These are phyloP conservation scores for Blastomyces emzantsi DNA, from an alignment of 2,329 filamentous ascomycete genomes.

Conservation along the genomic window DNA sequence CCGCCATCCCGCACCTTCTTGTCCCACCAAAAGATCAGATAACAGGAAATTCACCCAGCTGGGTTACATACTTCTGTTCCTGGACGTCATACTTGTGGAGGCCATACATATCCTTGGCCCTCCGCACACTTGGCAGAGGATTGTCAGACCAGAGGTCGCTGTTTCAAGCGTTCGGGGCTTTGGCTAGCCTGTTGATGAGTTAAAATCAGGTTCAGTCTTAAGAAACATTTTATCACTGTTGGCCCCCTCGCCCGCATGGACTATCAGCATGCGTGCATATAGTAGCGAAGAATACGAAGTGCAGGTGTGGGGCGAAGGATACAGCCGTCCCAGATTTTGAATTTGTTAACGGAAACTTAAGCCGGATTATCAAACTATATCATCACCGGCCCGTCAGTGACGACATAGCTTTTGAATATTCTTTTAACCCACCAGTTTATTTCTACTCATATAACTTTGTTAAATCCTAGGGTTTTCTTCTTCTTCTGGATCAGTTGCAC, in stretches of 20 bases:
- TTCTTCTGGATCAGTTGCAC: not conserved
- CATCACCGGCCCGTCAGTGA: constrained; percentile 1
- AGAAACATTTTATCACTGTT: not conserved
- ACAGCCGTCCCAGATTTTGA: not conserved
- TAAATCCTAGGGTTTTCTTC: not conserved
- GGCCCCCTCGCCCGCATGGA: not conserved
- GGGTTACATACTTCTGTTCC: not conserved
- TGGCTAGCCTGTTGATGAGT: not conserved
- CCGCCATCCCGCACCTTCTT: not conserved
- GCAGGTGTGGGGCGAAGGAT: not conserved
- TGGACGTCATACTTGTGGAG: constrained; percentile 8
- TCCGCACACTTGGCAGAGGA: not conserved
- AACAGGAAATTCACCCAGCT: not conserved
- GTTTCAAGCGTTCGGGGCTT: not conserved
- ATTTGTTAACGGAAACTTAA: constrained; percentile 1
- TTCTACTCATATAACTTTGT: not conserved
- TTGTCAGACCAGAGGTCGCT: not conserved
- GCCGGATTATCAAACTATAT: not conserved
- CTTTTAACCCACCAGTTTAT: not conserved
- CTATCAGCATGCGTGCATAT: not conserved
- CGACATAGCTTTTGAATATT: constrained; percentile 4
- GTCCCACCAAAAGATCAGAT: not conserved
- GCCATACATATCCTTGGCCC: not conserved
- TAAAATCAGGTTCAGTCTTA: not conserved
- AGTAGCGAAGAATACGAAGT: not conserved